These are phyloP conservation scores for Euphrasia arctica DNA, from an alignment of 305 asterid genomes.

Conservation along the genomic window DNA sequence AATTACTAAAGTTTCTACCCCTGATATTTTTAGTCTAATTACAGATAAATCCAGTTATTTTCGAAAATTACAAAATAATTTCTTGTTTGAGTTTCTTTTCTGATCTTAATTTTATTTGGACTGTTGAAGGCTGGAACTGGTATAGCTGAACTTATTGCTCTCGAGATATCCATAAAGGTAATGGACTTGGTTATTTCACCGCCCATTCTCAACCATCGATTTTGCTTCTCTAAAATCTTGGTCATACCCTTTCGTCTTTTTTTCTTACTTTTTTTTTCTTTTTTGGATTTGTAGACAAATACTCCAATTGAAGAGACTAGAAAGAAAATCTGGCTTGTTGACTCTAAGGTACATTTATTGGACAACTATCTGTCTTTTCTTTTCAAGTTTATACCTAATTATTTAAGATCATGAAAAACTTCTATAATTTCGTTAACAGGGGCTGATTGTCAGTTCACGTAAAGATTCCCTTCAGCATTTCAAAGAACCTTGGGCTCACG, in stretches of 20 bases:
- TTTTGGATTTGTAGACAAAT: not conserved
- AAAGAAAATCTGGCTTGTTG: too few relatives aligned
- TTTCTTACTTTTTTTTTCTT: not conserved
- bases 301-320: too few relatives aligned
- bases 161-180: conserved; percentile 78
- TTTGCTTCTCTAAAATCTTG: conserved; percentile 15
- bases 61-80: not conserved
- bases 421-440: conserved; percentile 40
- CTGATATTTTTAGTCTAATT: not conserved
- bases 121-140: conserved; percentile 94
- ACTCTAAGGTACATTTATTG: not conserved
- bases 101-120: conserved; percentile 22
- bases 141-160: conserved; percentile 98
- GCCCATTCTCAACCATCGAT: conserved; percentile 18
- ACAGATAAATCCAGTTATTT: not conserved
- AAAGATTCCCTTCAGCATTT: conserved; percentile 91
- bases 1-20: not conserved
- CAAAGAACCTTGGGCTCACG: conserved; percentile 95
- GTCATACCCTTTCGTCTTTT: conserved; percentile 22
- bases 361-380: not conserved
- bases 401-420: conserved; percentile 17
- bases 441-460: conserved; percentile 76
- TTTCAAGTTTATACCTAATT: not conserved
- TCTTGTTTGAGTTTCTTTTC: conserved; percentile 15
- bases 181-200: conserved; percentile 9